Percentiles rank a stretch among this genome's conserved stretches.
phyloP scores from a whole-genome alignment of 306 rosid species.

The Oemleria cerasiformis region DNA sequence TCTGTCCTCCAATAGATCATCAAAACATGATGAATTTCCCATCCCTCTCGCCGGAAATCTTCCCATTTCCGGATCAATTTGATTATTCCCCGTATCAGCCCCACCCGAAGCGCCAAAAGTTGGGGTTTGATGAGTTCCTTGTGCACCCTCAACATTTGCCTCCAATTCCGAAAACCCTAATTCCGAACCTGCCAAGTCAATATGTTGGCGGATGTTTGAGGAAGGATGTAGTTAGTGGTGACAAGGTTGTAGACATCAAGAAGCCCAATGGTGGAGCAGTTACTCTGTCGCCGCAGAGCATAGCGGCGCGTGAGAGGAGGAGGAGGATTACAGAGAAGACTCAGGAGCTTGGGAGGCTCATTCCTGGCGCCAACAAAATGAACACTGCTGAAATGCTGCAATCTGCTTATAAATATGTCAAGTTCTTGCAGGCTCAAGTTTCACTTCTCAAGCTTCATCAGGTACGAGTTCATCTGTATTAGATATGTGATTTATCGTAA shows the following conservation, averaged over 20 bases:
- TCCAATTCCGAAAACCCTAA: not conserved
- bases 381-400: constrained; percentile 88
- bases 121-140: not conserved
- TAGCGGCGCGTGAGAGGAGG: constrained; percentile 80
- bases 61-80: not conserved
- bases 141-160: not conserved
- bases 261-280: not conserved
- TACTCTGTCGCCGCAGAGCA: constrained; percentile 53
- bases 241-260: too few relatives aligned
- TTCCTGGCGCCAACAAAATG: constrained; percentile 78
- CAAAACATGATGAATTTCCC: not conserved
- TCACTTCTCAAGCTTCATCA: constrained; percentile 40
- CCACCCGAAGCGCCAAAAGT: constrained; percentile 17
- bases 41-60: constrained; percentile 1
- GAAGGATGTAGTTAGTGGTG: too few relatives aligned
- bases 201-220: too few relatives aligned
- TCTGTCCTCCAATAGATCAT: not conserved
- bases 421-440: constrained; percentile 72
- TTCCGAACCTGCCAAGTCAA: not conserved
- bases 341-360: constrained; percentile 66
- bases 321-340: constrained; percentile 76
- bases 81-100: constrained; percentile 2
- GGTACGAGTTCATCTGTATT: constrained; percentile 1
- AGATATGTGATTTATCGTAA: too few relatives aligned
- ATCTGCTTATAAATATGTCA: constrained; percentile 68